Evolutionary conservation across 345 rosid genomes (phyloP), one percentile per base, ranked within the genome.

Genomic region (Raphanus sativus): DNA sequence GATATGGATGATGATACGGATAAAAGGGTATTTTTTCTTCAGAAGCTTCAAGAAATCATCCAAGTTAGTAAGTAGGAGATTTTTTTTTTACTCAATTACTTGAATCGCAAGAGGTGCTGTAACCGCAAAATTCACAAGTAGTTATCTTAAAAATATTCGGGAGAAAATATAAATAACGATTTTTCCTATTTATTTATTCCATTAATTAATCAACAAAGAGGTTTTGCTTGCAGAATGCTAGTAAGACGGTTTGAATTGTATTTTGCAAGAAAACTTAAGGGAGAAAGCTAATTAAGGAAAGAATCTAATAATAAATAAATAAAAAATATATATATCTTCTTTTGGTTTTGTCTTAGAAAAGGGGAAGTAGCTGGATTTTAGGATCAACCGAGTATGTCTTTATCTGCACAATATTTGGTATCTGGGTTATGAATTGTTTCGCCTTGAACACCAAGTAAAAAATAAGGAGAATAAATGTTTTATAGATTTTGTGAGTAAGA

Each of bases 1-100:
- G 69, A 69, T 6, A 45, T 4, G 68, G 40, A 38, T 13, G 16
- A 36, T 40, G 48, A 40, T 40, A 40, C 15, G 3, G 1, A 38
- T 13, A 63, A 38, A 17, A 48, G 0, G 40, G 7, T 21, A 3
- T 72, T 33, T 67, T 72, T 33, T 67, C 28, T 38, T 54, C 8
- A 24, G 78, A 74, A 68, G 58, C 70, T 74, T 79, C 78, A 61
- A 79, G 78, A 79, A 62, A 73, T 45, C 38, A 48, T 77, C 81
- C 15, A 8, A 58, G 36, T 38, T 25, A 29, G 33, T 26, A 33
- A 11, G 48, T 40, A 67, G 48, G 15, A 65, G 11, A 60, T 21
- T 21, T 21, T 21, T 21, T 21, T 59, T 48, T 77, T 58, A 52
- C 52, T 13, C 5, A 42, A 52, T 77, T 7, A 71, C 67, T 64